These are phyloP conservation scores for Alternaria arbusti DNA, from an alignment of 2,329 filamentous ascomycete species.

Conservation along the genomic window DNA sequence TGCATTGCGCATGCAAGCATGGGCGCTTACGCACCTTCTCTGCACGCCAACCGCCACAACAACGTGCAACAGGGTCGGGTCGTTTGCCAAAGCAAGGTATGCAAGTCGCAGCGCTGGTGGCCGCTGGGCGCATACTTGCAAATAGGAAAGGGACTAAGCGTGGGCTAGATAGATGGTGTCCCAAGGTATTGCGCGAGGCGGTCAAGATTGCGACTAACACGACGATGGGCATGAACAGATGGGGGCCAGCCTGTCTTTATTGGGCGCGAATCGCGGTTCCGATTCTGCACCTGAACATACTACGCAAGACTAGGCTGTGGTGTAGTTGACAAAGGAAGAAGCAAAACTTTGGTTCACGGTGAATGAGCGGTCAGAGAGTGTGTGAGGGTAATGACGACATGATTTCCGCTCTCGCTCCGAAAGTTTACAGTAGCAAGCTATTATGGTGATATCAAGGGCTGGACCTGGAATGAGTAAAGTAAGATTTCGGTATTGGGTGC, in stretches of 20 bases:
- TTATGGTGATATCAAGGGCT: neutral
- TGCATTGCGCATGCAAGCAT: conserved; percentile 6
- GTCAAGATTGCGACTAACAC: neutral
- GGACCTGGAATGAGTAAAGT: neutral
- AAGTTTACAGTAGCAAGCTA: neutral
- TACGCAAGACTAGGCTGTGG: neutral
- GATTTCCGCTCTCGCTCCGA: neutral
- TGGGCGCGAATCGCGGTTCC: neutral
- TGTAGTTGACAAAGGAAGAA: neutral
- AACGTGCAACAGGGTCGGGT: conserved; percentile 12
- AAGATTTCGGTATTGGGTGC: neutral
- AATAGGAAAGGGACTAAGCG: neutral
- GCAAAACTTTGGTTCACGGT: neutral
- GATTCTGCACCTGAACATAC: neutral
- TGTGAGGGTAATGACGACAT: conserved; percentile 4
- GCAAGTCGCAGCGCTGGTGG: neutral
- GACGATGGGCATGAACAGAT: neutral
- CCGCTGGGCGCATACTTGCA: neutral
- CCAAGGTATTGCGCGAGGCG: conserved; percentile 1
- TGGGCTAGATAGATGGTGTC: neutral
- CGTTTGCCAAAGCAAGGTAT: neutral
- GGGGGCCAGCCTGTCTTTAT: neutral
- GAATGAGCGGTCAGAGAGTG: conserved; percentile 1
- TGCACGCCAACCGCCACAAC: conserved; percentile 2
- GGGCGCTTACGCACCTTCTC: conserved; percentile 11